phyloP scores from a whole-genome alignment of 2,329 filamentous ascomycete genomes.

The Sporothrix globosa region DNA sequence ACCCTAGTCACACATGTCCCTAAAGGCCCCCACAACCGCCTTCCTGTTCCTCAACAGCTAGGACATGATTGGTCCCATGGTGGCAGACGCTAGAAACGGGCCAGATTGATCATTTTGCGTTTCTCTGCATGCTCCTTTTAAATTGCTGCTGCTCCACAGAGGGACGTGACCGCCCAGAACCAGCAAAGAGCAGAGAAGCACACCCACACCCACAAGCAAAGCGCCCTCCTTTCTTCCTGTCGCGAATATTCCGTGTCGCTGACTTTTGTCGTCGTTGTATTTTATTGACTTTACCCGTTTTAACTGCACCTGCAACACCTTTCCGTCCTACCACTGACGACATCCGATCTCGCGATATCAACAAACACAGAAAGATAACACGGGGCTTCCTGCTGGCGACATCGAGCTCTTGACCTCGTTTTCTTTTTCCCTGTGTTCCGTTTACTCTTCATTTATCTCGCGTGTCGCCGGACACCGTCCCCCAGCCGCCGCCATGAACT shows the following conservation, averaged over 20 bases:
- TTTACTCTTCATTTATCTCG: not conserved
- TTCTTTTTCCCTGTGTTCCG: not conserved
- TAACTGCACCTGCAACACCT: not conserved
- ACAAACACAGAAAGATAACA: not conserved
- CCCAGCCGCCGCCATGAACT: slow-evolving; percentile 66
- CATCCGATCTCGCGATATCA: slow-evolving; percentile 7
- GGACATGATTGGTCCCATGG: slow-evolving; percentile 29
- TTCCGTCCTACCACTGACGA: not conserved
- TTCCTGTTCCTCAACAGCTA: slow-evolving; percentile 3
- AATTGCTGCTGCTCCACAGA: slow-evolving; percentile 22
- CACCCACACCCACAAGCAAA: not conserved
- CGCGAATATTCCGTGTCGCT: slow-evolving; percentile 28
- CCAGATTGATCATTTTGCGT: slow-evolving; percentile 34
- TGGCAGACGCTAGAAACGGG: slow-evolving; percentile 31
- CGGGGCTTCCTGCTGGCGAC: slow-evolving; percentile 10
- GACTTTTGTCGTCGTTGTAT: slow-evolving; percentile 15
- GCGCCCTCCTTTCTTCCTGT: slow-evolving; percentile 24
- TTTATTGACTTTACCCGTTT: slow-evolving; percentile 14
- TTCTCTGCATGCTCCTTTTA: slow-evolving; percentile 4
- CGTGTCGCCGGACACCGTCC: not conserved
- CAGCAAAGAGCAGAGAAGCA: not conserved
- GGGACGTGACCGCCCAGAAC: slow-evolving; percentile 19
- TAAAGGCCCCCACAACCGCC: not conserved
- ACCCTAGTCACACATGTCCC: not conserved
- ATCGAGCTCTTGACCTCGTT: not conserved